A percentile compares a stretch with the other conserved stretches of the same genome.
These are phyloP conservation scores for Fusarium ramigenum DNA, from an alignment of 2,329 filamentous ascomycete genomes.

Conservation along the genomic window DNA sequence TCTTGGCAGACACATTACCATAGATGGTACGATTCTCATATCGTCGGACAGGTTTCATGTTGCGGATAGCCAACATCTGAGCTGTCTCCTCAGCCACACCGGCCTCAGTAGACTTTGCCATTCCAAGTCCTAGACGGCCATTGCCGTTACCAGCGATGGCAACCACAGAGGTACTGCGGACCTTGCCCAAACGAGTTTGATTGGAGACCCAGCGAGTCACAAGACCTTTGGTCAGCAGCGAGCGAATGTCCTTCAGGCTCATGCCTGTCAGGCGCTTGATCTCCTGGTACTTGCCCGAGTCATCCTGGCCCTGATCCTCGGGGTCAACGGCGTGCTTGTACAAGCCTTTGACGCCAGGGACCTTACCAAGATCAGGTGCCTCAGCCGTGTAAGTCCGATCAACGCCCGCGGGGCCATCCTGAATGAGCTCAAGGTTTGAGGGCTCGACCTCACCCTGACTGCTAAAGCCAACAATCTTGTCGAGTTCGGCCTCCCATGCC, in stretches of 20 bases:
- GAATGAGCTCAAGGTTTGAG: conserved; percentile 49
- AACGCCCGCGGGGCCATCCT: conserved; percentile 49
- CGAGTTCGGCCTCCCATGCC: conserved; percentile 51
- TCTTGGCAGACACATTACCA: conserved; percentile 83
- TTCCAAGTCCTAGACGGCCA: conserved; percentile 86
- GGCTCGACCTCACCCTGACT: conserved; percentile 47
- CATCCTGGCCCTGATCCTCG: conserved; percentile 61
- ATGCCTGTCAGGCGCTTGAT: conserved; percentile 66
- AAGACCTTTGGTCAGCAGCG: conserved; percentile 75
- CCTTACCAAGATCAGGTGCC: conserved; percentile 61
- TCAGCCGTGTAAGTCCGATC: conserved; percentile 53
- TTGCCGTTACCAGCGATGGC: conserved; percentile 87
- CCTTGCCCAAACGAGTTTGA: conserved; percentile 96
- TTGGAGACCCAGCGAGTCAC: conserved; percentile 82
- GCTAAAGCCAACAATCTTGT: conserved; percentile 45
- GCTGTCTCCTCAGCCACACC: conserved; percentile 76
- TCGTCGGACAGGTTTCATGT: conserved; percentile 89
- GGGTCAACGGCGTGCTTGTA: conserved; percentile 61
- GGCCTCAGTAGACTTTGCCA: conserved; percentile 84
- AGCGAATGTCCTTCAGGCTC: conserved; percentile 60
- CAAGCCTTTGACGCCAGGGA: conserved; percentile 62
- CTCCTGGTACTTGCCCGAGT: conserved; percentile 59
- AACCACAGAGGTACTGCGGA: conserved; percentile 78
- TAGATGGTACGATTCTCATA: conserved; percentile 95
- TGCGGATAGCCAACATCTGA: conserved; percentile 82